Evolutionary conservation across 2,329 filamentous ascomycete genomes (phyloP).

Genomic region (Elsinoe necatrix): DNA sequence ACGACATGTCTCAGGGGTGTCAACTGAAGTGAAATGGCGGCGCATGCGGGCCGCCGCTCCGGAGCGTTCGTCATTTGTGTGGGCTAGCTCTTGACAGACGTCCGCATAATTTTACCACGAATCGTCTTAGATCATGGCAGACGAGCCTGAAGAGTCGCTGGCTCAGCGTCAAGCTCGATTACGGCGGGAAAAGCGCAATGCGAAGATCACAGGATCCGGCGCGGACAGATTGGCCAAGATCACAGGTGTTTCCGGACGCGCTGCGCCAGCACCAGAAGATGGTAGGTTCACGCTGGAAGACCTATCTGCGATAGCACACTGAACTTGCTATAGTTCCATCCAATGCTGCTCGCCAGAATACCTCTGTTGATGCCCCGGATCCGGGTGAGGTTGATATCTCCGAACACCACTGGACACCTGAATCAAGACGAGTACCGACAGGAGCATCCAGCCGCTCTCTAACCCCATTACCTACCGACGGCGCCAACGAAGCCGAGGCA

Average conservation of each 20-base stretch:
- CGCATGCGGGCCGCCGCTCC: background rate
- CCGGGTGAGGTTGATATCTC: constrained; percentile 74
- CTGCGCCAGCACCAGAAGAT: constrained; percentile 27
- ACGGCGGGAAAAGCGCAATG: constrained; percentile 69
- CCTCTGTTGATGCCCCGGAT: constrained; percentile 43
- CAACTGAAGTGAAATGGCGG: background rate
- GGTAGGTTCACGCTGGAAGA: constrained; percentile 4
- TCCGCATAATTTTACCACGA: too few species aligned
- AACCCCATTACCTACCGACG: constrained; percentile 8
- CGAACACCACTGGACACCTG: constrained; percentile 36
- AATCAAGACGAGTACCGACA: constrained; percentile 14
- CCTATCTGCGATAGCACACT: background rate
- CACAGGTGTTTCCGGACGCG: constrained; percentile 57
- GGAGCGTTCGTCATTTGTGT: background rate
- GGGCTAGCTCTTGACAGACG: background rate
- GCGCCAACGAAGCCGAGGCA: constrained; percentile 30
- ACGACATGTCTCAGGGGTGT: background rate
- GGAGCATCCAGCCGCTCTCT: background rate
- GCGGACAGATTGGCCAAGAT: constrained; percentile 65
- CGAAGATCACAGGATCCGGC: constrained; percentile 66
- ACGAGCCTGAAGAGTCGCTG: constrained; percentile 32
- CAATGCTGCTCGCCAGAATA: constrained; percentile 22
- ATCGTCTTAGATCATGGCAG: constrained; percentile 19
- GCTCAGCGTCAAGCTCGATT: constrained; percentile 56
- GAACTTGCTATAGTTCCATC: constrained; percentile 17